A percentile compares a stretch with the other conserved stretches of the same genome.
Conservation (phyloP, 768 basidiomycete species). For the Floccularia luteovirens region DNA sequence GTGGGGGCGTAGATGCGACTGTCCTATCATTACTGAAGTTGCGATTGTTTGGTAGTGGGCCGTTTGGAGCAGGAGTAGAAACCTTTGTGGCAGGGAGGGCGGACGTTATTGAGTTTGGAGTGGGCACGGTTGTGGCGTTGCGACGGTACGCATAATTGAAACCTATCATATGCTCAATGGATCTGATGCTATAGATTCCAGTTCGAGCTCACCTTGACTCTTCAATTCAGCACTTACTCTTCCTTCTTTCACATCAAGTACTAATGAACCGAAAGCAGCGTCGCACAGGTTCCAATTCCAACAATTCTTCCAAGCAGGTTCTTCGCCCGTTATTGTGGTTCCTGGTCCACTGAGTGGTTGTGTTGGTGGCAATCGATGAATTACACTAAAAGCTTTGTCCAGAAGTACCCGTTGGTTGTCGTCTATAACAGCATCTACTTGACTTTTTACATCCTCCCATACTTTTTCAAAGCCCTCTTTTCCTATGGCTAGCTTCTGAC, state of each 20-base stretch:
- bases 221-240: constrained; percentile 88
- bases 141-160: constrained; percentile 96
- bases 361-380: constrained; percentile 68
- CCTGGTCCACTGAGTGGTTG: constrained; percentile 37
- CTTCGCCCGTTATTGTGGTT: constrained; percentile 59
- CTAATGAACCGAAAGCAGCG: constrained; percentile 84
- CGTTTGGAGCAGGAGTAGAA: constrained; percentile 26
- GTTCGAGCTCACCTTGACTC: constrained; percentile 61
- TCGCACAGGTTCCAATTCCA: constrained; percentile 99
- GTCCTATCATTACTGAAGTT: constrained; percentile 28
- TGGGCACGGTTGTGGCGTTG: constrained; percentile 50
- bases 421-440: constrained; percentile 89
- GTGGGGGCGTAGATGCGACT: constrained; percentile 28
- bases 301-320: constrained; percentile 96
- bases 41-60: constrained; percentile 19
- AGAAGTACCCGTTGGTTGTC: constrained; percentile 83
- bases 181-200: not conserved
- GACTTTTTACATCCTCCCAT: constrained; percentile 90
- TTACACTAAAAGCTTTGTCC: constrained; percentile 82
- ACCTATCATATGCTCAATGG: constrained; percentile 35
- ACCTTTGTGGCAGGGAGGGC: constrained; percentile 34
- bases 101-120: constrained; percentile 50
- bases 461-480: constrained; percentile 84
- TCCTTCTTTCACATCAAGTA: constrained; percentile 88
- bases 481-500: constrained; percentile 68